A percentile compares a stretch with the other conserved stretches of the same genome.
phyloP scores from a whole-genome alignment of 441 rosid species.

The Erodium trifolium region DNA sequence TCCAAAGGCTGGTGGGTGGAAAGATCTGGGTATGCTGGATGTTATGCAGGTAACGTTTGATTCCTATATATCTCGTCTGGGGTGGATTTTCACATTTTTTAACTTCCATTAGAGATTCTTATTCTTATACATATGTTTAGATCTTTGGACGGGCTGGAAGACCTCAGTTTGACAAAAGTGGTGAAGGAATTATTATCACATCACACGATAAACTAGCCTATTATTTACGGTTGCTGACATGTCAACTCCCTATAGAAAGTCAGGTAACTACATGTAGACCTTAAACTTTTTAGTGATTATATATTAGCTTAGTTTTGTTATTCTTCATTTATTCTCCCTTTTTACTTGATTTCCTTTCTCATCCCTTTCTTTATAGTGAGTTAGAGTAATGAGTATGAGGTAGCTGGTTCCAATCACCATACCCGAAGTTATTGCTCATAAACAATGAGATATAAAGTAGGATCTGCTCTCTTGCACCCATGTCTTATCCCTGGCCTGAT shows the following conservation, averaged over 20 bases:
- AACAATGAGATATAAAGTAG: neutral
- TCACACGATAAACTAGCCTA: slow-evolving; percentile 92
- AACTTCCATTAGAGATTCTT: neutral
- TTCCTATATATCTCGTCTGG: slow-evolving; percentile 7
- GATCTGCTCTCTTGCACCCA: slow-evolving; percentile 5
- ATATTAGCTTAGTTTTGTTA: neutral
- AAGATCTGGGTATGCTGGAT: slow-evolving; percentile 97
- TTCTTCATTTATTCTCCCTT: neutral
- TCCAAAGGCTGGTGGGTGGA: slow-evolving; percentile 99
- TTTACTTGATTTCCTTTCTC: neutral
- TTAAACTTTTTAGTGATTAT: neutral
- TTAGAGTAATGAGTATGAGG: neutral
- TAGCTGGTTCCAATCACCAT: too few relatives aligned
- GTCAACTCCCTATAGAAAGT: slow-evolving; percentile 98
- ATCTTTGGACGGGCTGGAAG: slow-evolving; percentile 99
- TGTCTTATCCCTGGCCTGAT: neutral
- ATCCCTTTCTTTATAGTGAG: neutral
- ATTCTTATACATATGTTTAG: slow-evolving; percentile 18
- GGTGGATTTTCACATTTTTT: neutral
- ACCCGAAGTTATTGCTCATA: too few relatives aligned
- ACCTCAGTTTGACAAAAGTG: slow-evolving; percentile 99
- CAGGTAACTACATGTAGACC: slow-evolving; percentile 48
- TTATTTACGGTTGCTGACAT: slow-evolving; percentile 83
- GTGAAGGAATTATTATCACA: slow-evolving; percentile 97
- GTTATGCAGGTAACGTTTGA: slow-evolving; percentile 80